Evolutionary conservation across 2,329 filamentous ascomycete species (phyloP).

Genomic region (Geosmithia morbida): DNA sequence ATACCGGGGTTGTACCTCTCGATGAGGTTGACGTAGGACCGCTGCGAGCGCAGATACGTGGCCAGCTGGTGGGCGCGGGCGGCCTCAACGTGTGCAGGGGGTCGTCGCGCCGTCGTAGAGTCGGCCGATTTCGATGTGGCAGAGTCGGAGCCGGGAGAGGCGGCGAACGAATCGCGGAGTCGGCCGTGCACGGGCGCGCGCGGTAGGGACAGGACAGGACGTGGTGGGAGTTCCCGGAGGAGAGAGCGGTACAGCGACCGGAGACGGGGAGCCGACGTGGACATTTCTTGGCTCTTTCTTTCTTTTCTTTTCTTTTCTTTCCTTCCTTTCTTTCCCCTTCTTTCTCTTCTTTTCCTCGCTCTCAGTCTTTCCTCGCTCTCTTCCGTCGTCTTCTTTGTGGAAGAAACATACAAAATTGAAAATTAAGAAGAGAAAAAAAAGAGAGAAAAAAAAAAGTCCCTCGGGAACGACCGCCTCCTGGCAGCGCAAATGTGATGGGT

Average conservation of each 20-base stretch:
- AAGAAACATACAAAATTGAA: too few relatives aligned
- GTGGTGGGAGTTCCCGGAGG: conserved; percentile 76
- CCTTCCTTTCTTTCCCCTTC: background rate
- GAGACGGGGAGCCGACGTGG: conserved; percentile 24
- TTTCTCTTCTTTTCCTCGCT: background rate
- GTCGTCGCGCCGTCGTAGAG: conserved; percentile 42
- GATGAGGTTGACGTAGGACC: conserved; percentile 64
- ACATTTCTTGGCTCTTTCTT: conserved; percentile 9
- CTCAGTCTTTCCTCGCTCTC: background rate
- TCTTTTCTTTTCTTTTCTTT: background rate
- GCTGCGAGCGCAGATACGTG: conserved; percentile 72
- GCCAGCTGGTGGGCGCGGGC: conserved; percentile 54
- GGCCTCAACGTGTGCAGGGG: conserved; percentile 9
- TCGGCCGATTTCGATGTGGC: conserved; percentile 14
- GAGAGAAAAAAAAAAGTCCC: too few relatives aligned
- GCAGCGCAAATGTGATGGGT: too few relatives aligned
- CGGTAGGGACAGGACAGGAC: conserved; percentile 35
- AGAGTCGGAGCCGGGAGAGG: conserved; percentile 9
- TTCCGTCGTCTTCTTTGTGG: background rate
- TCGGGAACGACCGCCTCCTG: too few relatives aligned
- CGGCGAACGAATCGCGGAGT: conserved; percentile 48
- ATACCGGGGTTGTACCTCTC: conserved; percentile 92
- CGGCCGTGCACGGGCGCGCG: conserved; percentile 58
- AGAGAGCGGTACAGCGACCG: conserved; percentile 78
- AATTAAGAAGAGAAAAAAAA: too few relatives aligned